These are phyloP conservation scores for Ilex asprella DNA, from an alignment of 257 asterid species.

Conservation along the genomic window DNA sequence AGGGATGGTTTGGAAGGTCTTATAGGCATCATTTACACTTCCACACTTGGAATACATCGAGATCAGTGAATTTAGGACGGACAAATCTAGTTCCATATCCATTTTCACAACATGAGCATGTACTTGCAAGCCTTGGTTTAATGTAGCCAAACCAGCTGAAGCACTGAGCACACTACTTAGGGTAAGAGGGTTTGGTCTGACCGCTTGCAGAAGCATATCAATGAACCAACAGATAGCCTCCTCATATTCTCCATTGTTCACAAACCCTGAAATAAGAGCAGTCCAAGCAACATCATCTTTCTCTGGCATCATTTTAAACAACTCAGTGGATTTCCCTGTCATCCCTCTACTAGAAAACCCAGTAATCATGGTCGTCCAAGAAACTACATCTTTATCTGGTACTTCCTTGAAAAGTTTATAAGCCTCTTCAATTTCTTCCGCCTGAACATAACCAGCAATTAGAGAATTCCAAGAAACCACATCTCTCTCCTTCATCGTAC, in stretches of 20 bases:
- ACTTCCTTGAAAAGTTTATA: conserved; percentile 47
- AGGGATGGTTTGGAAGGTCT: conserved; percentile 41
- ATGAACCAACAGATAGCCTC: conserved; percentile 54
- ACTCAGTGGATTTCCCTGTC: conserved; percentile 36
- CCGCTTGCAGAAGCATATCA: conserved; percentile 39
- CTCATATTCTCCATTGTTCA: conserved; percentile 46
- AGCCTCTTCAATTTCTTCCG: conserved; percentile 63
- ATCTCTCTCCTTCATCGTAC: conserved; percentile 41
- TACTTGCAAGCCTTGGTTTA: conserved; percentile 57
- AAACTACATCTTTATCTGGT: conserved; percentile 51
- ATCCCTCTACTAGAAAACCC: conserved; percentile 59
- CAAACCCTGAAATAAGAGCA: conserved; percentile 62
- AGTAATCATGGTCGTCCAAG: conserved; percentile 71
- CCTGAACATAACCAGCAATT: conserved; percentile 50
- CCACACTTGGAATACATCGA: conserved; percentile 82
- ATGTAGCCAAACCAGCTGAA: conserved; percentile 50
- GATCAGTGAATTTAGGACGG: conserved; percentile 59
- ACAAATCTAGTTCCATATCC: conserved; percentile 43
- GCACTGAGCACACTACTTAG: conserved; percentile 58
- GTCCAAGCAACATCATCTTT: conserved; percentile 77
- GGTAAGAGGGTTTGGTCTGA: conserved; percentile 54
- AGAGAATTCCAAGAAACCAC: conserved; percentile 70
- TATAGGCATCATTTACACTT: conserved; percentile 40
- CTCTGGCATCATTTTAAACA: conserved; percentile 58
- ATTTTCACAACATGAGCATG: conserved; percentile 48